Conservation (phyloP, 2,329 filamentous ascomycete genomes). For the Epichloe aotearoae region DNA sequence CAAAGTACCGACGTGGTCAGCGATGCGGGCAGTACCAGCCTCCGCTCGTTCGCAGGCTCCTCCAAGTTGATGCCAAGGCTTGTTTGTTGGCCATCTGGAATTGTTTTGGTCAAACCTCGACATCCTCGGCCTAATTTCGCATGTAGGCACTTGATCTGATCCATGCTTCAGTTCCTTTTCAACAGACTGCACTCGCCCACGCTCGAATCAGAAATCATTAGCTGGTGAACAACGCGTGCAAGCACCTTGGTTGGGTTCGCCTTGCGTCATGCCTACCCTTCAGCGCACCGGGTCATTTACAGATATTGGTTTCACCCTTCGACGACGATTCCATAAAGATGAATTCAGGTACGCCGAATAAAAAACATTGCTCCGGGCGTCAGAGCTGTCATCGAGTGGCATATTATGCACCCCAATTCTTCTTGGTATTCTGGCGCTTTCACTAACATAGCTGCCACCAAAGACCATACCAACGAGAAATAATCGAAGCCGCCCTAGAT, state of each 20-base stretch:
- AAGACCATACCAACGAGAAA: constrained; percentile 80
- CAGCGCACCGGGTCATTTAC: constrained; percentile 34
- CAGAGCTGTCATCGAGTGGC: not conserved
- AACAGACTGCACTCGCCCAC: not conserved
- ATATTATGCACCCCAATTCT: not conserved
- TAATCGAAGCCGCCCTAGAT: constrained; percentile 68
- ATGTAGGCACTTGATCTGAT: not conserved
- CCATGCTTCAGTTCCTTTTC: not conserved
- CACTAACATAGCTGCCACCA: not conserved
- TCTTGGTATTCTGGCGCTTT: not conserved
- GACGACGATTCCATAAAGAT: constrained; percentile 58
- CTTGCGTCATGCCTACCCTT: constrained; percentile 26
- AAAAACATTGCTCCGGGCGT: not conserved
- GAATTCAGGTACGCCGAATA: constrained; percentile 47
- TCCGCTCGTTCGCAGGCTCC: too few relatives aligned
- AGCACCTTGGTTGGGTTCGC: not conserved
- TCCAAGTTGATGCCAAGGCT: too few relatives aligned
- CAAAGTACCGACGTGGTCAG: too few relatives aligned
- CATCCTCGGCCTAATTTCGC: not conserved
- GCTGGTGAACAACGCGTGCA: not conserved
- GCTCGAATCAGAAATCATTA: not conserved
- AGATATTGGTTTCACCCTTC: constrained; percentile 63
- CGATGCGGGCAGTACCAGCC: too few relatives aligned
- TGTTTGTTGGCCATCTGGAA: not conserved
- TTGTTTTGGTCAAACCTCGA: not conserved